Evolutionary conservation across 2,329 filamentous ascomycete genomes (phyloP).

Genomic region (Tolypocladium album): DNA sequence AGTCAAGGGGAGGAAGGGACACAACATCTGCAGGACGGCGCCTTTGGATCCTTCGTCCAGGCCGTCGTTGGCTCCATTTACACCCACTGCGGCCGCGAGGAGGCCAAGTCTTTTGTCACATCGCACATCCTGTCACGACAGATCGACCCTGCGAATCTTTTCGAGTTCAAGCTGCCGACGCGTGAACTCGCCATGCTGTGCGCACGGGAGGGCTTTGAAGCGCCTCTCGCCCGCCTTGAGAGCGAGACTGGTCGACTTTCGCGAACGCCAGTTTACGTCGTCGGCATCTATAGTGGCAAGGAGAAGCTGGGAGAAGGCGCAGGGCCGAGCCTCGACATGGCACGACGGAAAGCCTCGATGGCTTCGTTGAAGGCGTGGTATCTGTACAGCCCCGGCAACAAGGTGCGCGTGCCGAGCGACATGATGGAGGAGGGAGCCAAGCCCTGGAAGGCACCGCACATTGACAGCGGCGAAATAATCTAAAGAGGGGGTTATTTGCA

Average conservation of each 20-base stretch:
- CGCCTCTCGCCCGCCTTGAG: conserved; percentile 75
- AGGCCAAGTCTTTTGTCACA: conserved; percentile 73
- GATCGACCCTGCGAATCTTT: conserved; percentile 66
- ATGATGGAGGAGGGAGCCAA: conserved; percentile 50
- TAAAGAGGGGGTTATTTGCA: conserved; percentile 14
- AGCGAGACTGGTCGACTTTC: conserved; percentile 83
- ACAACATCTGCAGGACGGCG: conserved; percentile 64
- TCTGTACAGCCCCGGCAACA: conserved; percentile 69
- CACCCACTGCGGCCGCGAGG: conserved; percentile 67
- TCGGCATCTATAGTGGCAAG: conserved; percentile 83
- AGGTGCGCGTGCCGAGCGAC: conserved; percentile 58
- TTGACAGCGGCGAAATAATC: conserved; percentile 63
- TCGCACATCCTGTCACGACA: conserved; percentile 75
- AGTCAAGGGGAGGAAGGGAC: conserved; percentile 16
- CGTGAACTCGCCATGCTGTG: conserved; percentile 77
- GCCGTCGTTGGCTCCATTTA: conserved; percentile 80
- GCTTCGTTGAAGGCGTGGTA: conserved; percentile 91
- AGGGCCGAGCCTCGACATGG: conserved; percentile 67
- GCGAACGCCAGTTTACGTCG: conserved; percentile 80
- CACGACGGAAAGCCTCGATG: conserved; percentile 69
- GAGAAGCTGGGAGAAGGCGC: conserved; percentile 91
- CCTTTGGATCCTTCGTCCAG: conserved; percentile 67
- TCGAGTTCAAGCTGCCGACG: conserved; percentile 75
- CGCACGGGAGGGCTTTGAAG: conserved; percentile 77
- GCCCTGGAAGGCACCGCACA: conserved; percentile 56